Percentiles rank a stretch among this genome's conserved stretches.
Conservation (phyloP, 805 yeast species). For the Metschnikowia baotianmanensis region DNA sequence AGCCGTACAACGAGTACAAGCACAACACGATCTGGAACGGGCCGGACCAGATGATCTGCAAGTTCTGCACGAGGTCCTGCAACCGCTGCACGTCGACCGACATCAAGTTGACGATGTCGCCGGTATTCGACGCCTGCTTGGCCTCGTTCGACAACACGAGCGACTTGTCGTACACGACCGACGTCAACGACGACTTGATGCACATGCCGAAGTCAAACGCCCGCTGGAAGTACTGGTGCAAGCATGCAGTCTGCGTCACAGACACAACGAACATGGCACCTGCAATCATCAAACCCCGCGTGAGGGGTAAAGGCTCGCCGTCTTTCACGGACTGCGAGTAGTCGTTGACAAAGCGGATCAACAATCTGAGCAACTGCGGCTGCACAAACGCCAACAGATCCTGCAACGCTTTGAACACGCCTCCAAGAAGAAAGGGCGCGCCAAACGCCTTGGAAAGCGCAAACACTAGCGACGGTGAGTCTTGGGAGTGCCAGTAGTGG, state of each 20-base stretch:
- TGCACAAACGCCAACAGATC: slow-evolving; percentile 60
- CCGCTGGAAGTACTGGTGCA: slow-evolving; percentile 77
- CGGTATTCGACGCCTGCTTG: slow-evolving; percentile 70
- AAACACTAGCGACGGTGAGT: slow-evolving; percentile 50
- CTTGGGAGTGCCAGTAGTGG: slow-evolving; percentile 59
- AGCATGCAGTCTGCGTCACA: slow-evolving; percentile 69
- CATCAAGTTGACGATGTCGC: slow-evolving; percentile 93
- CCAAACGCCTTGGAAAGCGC: slow-evolving; percentile 78
- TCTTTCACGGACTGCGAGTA: slow-evolving; percentile 34
- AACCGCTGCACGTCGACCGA: slow-evolving; percentile 89
- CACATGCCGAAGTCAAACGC: slow-evolving; percentile 76
- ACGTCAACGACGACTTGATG: slow-evolving; percentile 64
- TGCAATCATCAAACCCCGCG: slow-evolving; percentile 75
- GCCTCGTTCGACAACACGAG: slow-evolving; percentile 69
- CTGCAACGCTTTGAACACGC: slow-evolving; percentile 66
- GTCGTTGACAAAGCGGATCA: slow-evolving; percentile 39
- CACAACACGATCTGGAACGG: slow-evolving; percentile 85
- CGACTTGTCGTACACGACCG: slow-evolving; percentile 67
- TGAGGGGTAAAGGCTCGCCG: slow-evolving; percentile 55
- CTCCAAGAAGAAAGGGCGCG: slow-evolving; percentile 63
- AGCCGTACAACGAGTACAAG: slow-evolving; percentile 63
- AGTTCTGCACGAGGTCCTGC: slow-evolving; percentile 76
- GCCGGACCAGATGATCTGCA: slow-evolving; percentile 86
- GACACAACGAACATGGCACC: slow-evolving; percentile 72
- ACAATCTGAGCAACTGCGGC: slow-evolving; percentile 26